These are phyloP conservation scores for Gymnopus androsaceus DNA, from an alignment of 1,284 basidiomycete species.

Conservation along the genomic window DNA sequence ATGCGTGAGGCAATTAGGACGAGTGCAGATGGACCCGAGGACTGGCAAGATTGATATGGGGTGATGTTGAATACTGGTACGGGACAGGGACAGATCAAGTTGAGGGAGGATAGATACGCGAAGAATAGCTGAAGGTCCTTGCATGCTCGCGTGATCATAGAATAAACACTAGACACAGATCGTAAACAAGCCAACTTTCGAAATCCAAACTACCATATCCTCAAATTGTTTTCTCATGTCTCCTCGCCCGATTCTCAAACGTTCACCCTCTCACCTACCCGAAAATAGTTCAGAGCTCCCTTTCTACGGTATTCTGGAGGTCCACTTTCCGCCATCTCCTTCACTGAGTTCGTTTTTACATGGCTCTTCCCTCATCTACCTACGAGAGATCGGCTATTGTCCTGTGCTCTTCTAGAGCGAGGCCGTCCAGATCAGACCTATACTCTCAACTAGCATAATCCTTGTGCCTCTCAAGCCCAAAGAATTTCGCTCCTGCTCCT, in stretches of 20 bases:
- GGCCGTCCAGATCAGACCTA: conserved; percentile 72
- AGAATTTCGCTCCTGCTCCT: conserved; percentile 20
- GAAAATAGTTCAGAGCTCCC: conserved; percentile 24
- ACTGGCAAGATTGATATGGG: conserved; percentile 97
- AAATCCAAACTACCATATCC: too few species aligned
- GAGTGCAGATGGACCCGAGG: conserved; percentile 89
- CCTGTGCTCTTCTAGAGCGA: conserved; percentile 67
- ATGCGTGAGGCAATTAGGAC: conserved; percentile 97
- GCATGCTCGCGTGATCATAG: too few species aligned
- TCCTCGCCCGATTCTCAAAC: conserved; percentile 48
- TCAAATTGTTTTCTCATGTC: too few species aligned
- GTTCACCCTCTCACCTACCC: conserved; percentile 18
- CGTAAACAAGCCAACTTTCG: too few species aligned
- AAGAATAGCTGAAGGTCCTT: too few species aligned
- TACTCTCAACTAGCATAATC: conserved; percentile 38
- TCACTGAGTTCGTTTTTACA: conserved; percentile 56
- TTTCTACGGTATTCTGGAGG: conserved; percentile 26
- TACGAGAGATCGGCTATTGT: conserved; percentile 77
- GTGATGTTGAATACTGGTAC: conserved; percentile 94
- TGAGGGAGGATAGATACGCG: conserved; percentile 84
- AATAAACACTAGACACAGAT: too few species aligned
- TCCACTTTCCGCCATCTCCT: conserved; percentile 61
- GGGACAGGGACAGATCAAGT: conserved; percentile 78
- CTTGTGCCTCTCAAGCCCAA: conserved; percentile 17
- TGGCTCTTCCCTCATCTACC: conserved; percentile 51